These are phyloP conservation scores for Termitomyces sp. DNA, from an alignment of 1,284 basidiomycete species.

Conservation along the genomic window DNA sequence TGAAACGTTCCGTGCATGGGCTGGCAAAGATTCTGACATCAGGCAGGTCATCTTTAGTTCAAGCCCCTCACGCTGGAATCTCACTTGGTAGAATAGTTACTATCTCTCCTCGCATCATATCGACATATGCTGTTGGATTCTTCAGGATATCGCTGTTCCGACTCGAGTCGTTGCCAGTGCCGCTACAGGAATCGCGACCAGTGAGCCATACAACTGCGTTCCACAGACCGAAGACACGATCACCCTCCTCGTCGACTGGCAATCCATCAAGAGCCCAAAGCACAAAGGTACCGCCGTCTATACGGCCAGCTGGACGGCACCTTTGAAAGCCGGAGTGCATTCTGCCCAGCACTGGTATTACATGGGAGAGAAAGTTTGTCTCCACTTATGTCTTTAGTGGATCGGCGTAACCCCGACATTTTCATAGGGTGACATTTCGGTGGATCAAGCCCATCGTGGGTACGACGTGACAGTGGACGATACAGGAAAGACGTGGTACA, in stretches of 20 bases:
- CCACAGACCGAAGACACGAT: slow-evolving; percentile 90
- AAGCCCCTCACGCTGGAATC: neutral
- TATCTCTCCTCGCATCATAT: slow-evolving; percentile 94
- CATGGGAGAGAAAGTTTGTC: slow-evolving; percentile 78
- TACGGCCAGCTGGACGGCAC: slow-evolving; percentile 87
- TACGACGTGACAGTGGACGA: slow-evolving; percentile 86
- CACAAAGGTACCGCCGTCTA: slow-evolving; percentile 82
- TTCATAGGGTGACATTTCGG: slow-evolving; percentile 76
- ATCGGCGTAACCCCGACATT: neutral
- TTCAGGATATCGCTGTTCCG: slow-evolving; percentile 75
- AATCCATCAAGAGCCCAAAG: slow-evolving; percentile 63
- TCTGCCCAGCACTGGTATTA: slow-evolving; percentile 92
- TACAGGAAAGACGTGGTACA: slow-evolving; percentile 76
- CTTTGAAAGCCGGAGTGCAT: slow-evolving; percentile 74
- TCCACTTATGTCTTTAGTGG: neutral
- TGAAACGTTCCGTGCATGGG: slow-evolving; percentile 92
- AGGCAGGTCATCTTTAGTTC: slow-evolving; percentile 39
- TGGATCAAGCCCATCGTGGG: slow-evolving; percentile 91
- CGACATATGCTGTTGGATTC: slow-evolving; percentile 88
- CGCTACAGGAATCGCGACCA: slow-evolving; percentile 83
- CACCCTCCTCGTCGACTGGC: slow-evolving; percentile 91
- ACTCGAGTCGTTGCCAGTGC: slow-evolving; percentile 85
- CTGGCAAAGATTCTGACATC: slow-evolving; percentile 89
- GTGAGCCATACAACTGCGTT: slow-evolving; percentile 80
- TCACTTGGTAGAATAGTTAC: slow-evolving; percentile 48